Evolutionary conservation across 2,329 filamentous ascomycete genomes (phyloP), one percentile per base, ranked within the genome.

Genomic region (Ophiostoma novo-ulmi): DNA sequence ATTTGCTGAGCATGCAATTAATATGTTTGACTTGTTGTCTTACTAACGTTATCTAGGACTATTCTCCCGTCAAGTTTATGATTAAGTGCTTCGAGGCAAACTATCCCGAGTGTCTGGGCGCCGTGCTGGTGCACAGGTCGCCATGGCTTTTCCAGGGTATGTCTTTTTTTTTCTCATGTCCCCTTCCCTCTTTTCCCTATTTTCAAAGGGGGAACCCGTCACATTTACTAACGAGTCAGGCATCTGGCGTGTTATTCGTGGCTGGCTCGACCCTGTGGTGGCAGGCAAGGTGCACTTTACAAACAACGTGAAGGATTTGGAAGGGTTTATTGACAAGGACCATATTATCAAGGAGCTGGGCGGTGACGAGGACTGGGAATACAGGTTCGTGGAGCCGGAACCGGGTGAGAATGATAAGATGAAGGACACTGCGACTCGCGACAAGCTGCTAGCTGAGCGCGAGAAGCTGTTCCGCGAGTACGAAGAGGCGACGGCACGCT

Each of bases 11-110:
- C 38, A 58, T 26, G 10, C 7, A 22, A 8, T 26, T 0, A 2
- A 20, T 20, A 8, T 48, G 22, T 22, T 14, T 35, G 5, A 38
- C 2, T 31, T 31, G 31, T 31, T n/a, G 6, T 5, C 7, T 64
- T 41, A 10, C 26, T 63, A 22, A 26, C 61, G 4, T 26, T 17
- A 20, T 39, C 6, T 22, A 90, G 88, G 95, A 99, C 79, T 98
- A 98, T 79, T 88, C 91, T 0, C 94, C 95, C 0, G 92, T 99
- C 71, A 99, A 97, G 77, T 99, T 98, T 81, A 97, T 99, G 91
- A 97, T 99, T 80, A 97, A 97, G 80, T 97, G 94, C 80, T 99
- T 99, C 78, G 95, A 99, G 82, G 95, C 95, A 72, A 98, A 99
- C 79, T 99, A 98, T 76, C 95, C 95, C 0, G 95, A 99, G 80